A percentile compares a stretch with the other conserved stretches of the same genome.
Conservation (phyloP, 1,284 basidiomycete genomes). For the Cutaneotrichosporon daszewskae region DNA sequence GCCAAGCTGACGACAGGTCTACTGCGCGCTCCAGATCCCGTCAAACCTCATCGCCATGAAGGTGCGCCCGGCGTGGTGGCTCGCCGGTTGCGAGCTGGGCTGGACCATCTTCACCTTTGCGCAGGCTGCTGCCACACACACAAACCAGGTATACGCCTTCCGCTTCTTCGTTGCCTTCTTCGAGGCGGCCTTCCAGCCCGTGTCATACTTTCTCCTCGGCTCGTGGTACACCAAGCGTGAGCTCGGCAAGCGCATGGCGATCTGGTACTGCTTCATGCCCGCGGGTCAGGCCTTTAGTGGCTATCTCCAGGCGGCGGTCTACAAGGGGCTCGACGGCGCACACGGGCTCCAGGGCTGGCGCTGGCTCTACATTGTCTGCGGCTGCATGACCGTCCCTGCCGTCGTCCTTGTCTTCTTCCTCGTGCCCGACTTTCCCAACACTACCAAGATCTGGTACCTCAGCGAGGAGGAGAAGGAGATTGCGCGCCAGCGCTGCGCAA, state of each 20-base stretch:
- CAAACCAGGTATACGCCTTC: constrained; percentile 29
- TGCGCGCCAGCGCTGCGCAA: constrained; percentile 7
- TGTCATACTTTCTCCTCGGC: constrained; percentile 33
- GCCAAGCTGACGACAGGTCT: background rate
- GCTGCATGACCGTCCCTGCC: too few relatives aligned
- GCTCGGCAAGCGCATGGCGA: constrained; percentile 36
- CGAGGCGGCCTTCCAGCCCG: constrained; percentile 38
- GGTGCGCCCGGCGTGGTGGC: constrained; percentile 34
- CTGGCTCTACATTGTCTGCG: too few relatives aligned
- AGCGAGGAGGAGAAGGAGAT: constrained; percentile 17
- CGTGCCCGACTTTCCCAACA: too few relatives aligned
- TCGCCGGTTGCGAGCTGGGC: constrained; percentile 36
- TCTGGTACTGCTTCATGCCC: constrained; percentile 41
- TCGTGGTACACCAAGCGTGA: constrained; percentile 39
- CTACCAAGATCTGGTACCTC: constrained; percentile 27
- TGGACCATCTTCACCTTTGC: constrained; percentile 37
- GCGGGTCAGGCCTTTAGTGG: constrained; percentile 35
- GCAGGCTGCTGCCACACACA: constrained; percentile 14
- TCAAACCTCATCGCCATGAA: constrained; percentile 36
- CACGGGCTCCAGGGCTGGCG: constrained; percentile 36
- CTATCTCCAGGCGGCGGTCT: constrained; percentile 38
- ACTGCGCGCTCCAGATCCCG: constrained; percentile 34
- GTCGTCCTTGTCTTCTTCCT: too few relatives aligned
- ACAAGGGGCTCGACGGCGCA: constrained; percentile 33
- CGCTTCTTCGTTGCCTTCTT: constrained; percentile 34